Conservation (phyloP, 768 basidiomycete species). For the Mycena pura region DNA sequence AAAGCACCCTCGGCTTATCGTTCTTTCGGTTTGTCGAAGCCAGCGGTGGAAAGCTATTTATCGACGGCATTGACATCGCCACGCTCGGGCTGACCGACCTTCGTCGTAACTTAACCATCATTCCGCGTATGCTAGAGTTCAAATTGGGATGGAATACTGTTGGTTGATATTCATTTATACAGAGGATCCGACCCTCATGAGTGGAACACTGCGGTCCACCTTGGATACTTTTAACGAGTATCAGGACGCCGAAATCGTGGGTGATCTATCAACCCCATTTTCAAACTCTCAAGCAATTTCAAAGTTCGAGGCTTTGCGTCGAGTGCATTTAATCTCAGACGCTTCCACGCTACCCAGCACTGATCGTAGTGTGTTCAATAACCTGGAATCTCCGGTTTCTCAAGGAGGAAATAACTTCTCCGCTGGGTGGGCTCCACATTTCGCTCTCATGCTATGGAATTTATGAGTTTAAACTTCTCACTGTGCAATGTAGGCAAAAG, state of each 20-base stretch:
- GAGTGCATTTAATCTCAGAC: conserved; percentile 77
- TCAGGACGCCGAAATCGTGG: conserved; percentile 79
- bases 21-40: conserved; percentile 88
- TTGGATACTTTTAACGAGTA: conserved; percentile 89
- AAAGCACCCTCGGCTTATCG: conserved; percentile 81
- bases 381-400: conserved; percentile 73
- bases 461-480: background rate
- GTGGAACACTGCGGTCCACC: conserved; percentile 80
- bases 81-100: conserved; percentile 72
- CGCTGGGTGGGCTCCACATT: conserved; percentile 59
- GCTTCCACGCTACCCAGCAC: conserved; percentile 57
- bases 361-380: conserved; percentile 77
- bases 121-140: conserved; percentile 60
- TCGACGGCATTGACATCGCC: conserved; percentile 72
- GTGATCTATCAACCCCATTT: conserved; percentile 25
- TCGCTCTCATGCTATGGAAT: background rate
- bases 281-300: background rate
- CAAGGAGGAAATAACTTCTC: conserved; percentile 93
- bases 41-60: conserved; percentile 60
- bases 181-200: conserved; percentile 91
- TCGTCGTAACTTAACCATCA: conserved; percentile 71
- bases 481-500: conserved; percentile 59
- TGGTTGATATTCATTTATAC: background rate
- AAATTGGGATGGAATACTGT: no score
- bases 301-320: conserved; percentile 80